phyloP scores from a whole-genome alignment of 2,329 filamentous ascomycete species.

The Phaeophleospora eucalypticola region DNA sequence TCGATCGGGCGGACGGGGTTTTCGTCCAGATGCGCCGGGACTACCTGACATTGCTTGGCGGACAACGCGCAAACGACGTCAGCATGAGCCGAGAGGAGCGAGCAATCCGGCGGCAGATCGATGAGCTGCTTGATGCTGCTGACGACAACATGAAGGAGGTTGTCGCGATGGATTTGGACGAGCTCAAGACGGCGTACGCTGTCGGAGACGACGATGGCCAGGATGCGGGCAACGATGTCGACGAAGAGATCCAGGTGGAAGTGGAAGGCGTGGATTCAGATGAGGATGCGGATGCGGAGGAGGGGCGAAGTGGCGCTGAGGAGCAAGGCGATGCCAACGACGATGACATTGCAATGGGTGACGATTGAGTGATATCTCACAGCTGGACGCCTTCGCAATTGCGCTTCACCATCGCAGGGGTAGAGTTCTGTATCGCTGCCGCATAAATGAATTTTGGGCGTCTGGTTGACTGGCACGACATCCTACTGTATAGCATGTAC shows the following conservation, averaged over 20 bases:
- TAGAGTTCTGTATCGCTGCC: no score
- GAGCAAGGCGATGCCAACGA: neutral
- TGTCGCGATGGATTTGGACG: constrained; percentile 16
- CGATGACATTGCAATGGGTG: neutral
- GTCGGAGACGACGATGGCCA: neutral
- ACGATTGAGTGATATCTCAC: no score
- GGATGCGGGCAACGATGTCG: neutral
- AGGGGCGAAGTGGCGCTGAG: constrained; percentile 1
- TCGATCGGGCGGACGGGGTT: constrained; percentile 45
- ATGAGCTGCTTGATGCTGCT: constrained; percentile 15
- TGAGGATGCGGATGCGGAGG: constrained; percentile 8
- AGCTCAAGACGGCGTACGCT: constrained; percentile 11
- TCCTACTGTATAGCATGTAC: no score
- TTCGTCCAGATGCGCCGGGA: constrained; percentile 35
- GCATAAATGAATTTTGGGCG: no score
- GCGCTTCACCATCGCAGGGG: no score
- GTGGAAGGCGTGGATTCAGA: constrained; percentile 1
- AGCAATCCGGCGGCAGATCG: constrained; percentile 15
- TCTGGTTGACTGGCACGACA: no score
- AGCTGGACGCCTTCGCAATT: no score
- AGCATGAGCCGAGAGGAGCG: constrained; percentile 21
- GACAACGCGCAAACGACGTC: constrained; percentile 13
- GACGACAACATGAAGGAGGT: constrained; percentile 18
- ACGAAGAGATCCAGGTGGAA: constrained; percentile 10
- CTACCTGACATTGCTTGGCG: constrained; percentile 36